Percentiles rank a stretch among this genome's conserved stretches.
Evolutionary conservation across 1,284 basidiomycete genomes (phyloP).

Genomic region (Entoloma clypeatum): DNA sequence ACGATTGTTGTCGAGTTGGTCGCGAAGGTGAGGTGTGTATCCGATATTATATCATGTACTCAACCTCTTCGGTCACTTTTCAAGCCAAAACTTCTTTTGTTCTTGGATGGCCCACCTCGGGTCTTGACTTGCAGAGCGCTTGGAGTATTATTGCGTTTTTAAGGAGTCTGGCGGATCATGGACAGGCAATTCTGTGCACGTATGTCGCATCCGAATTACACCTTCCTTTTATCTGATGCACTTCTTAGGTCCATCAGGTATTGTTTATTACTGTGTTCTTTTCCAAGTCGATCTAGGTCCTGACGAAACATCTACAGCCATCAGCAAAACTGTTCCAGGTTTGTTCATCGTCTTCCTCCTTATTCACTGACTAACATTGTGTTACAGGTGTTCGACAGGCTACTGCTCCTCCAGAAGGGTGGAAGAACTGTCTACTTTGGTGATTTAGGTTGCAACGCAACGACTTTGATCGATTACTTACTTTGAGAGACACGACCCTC

Average conservation of each 20-base stretch:
- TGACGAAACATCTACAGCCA: constrained; percentile 41
- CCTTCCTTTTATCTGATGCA: background rate
- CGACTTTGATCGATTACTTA: constrained; percentile 63
- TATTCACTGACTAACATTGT: constrained; percentile 28
- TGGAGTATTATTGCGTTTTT: constrained; percentile 83
- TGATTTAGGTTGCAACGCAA: constrained; percentile 61
- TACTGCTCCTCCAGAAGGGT: constrained; percentile 56
- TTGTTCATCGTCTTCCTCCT: background rate
- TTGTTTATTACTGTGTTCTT: background rate
- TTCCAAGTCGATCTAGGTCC: background rate
- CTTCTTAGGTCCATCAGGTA: constrained; percentile 32
- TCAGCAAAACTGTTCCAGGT: constrained; percentile 67
- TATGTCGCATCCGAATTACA: constrained; percentile 41
- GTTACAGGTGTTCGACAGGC: constrained; percentile 12
- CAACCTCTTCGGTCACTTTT: constrained; percentile 19
- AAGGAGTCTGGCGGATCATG: constrained; percentile 72
- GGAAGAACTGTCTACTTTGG: constrained; percentile 80
- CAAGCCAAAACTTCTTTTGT: constrained; percentile 71
- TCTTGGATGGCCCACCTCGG: constrained; percentile 85
- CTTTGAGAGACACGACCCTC: constrained; percentile 63
- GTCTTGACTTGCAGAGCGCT: constrained; percentile 87
- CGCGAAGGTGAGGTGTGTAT: constrained; percentile 58
- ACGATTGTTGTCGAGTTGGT: constrained; percentile 86
- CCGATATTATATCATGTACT: background rate
- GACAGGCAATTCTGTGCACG: constrained; percentile 73